phyloP scores from a whole-genome alignment of 805 yeast species.

The Wickerhamomyces mucosus region DNA sequence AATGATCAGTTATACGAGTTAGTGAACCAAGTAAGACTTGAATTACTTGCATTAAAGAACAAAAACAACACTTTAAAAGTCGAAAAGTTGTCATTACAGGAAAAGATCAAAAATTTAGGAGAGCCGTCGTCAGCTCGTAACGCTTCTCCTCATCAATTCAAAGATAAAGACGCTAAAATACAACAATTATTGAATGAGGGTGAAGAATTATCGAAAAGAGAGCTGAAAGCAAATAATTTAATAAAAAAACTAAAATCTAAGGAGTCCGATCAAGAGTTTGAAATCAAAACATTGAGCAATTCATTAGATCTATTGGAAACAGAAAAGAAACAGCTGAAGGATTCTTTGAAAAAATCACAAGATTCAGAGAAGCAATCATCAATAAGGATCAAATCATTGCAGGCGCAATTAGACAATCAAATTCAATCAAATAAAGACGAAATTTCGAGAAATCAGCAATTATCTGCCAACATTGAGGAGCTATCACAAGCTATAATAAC shows the following conservation, averaged over 20 bases:
- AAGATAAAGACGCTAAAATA: slow-evolving; percentile 47
- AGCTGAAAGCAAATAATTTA: slow-evolving; percentile 54
- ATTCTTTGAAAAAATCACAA: slow-evolving; percentile 19
- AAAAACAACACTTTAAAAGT: slow-evolving; percentile 10
- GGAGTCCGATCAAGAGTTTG: slow-evolving; percentile 30
- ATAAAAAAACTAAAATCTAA: slow-evolving; percentile 52
- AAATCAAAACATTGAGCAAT: slow-evolving; percentile 13
- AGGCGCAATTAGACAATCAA: slow-evolving; percentile 12
- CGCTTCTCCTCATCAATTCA: slow-evolving; percentile 1
- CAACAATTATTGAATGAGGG: slow-evolving; percentile 69
- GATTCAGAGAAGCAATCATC: slow-evolving; percentile 18
- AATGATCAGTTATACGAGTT: slow-evolving; percentile 11
- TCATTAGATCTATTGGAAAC: slow-evolving; percentile 11
- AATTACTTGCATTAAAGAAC: slow-evolving; percentile 1
- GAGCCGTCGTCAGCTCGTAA: slow-evolving; percentile 1
- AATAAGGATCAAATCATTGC: slow-evolving; percentile 14
- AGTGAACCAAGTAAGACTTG: not conserved
- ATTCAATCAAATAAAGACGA: slow-evolving; percentile 15
- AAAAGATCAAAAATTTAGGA: slow-evolving; percentile 9
- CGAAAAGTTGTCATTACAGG: slow-evolving; percentile 17
- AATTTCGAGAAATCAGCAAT: slow-evolving; percentile 12
- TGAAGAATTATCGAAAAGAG: slow-evolving; percentile 58
- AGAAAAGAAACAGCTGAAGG: slow-evolving; percentile 18
- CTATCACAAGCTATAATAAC: slow-evolving; percentile 15
- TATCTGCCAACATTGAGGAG: slow-evolving; percentile 17